These are phyloP conservation scores for Mediolabrus comicus DNA, from an alignment of 108 stramenopile genomes.

Conservation along the genomic window DNA sequence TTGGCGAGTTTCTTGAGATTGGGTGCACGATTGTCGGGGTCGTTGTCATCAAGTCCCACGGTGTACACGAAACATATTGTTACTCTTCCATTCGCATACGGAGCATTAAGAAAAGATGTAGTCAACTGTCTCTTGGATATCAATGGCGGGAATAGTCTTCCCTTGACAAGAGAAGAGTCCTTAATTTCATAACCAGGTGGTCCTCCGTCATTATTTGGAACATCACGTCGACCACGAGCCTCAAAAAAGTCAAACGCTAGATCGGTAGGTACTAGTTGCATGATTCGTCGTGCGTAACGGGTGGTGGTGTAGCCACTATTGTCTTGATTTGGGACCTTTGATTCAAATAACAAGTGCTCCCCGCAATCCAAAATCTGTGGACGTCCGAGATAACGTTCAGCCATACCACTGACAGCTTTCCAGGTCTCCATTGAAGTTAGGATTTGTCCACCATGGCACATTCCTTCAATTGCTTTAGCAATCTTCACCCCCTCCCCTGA, in stretches of 20 bases:
- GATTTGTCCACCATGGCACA: constrained; percentile 48
- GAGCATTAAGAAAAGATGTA: constrained; percentile 39
- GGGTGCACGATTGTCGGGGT: not conserved
- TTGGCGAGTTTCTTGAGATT: constrained; percentile 32
- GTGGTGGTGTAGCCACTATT: constrained; percentile 12
- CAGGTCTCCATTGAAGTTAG: constrained; percentile 36
- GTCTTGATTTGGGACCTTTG: constrained; percentile 5
- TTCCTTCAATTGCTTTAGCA: constrained; percentile 28
- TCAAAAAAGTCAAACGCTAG: constrained; percentile 32
- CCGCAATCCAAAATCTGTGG: constrained; percentile 43
- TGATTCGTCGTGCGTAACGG: constrained; percentile 8
- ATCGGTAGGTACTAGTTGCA: constrained; percentile 26
- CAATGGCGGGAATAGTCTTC: constrained; percentile 33
- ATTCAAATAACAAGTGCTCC: constrained; percentile 31
- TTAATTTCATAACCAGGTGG: constrained; percentile 20
- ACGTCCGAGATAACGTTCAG: constrained; percentile 23
- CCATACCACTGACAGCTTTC: constrained; percentile 28
- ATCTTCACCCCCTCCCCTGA: constrained; percentile 32
- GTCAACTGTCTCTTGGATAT: constrained; percentile 31
- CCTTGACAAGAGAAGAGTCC: constrained; percentile 8
- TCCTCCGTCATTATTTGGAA: not conserved
- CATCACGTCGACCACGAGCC: constrained; percentile 21
- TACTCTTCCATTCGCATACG: constrained; percentile 35
- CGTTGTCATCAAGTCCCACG: constrained; percentile 23
- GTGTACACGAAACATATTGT: constrained; percentile 39